Base-by-base conservation (phyloP, 345 rosid genomes). In the Brassica cretica region DNA sequence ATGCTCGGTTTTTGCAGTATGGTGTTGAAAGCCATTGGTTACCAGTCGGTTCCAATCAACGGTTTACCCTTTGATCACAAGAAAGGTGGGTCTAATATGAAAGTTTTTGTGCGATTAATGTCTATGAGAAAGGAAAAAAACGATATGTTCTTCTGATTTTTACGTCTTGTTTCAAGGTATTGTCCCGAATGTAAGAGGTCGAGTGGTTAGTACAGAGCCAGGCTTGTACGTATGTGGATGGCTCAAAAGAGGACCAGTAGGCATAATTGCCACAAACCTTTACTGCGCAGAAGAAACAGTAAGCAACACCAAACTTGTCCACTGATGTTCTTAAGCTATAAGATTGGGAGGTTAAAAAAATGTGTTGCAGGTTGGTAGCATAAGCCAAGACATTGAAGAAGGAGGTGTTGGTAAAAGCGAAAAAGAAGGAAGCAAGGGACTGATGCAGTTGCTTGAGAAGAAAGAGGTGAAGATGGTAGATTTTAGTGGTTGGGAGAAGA, bases 221-320 rank as follows among this genome's bases (percentile, higher is more conserved):
- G 97, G 99, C n/a, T 82, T 91, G 81, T 93, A 95, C 29, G 99
- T 90, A 15, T 90, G 97, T 68, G 99, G 96, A 58, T 95, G 99
- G 98, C 86, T 95, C 67, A 95, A 91, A 85, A 87, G 98, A 83
- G 98, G 97, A 78, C 96, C 98, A 58, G 90, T 90, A 1, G 97
- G 98, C 75, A 93, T 95, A 64, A 87, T 93, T 59, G 97, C 83
- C 60, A 93, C 98, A 68, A 91, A 95, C 85, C 98, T 88, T 19
- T 87, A 88, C 80, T 93, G 99, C 70, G 92, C 98, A 0, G 96
- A 93, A 74, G 96, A 91, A 90, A 93, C 96, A 18, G 97, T 94
- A 84, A 88, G 92, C 24, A 66, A 58, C 69, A 56, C 8, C n/a
- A 59, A 66, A 67, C 77, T 32, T 46, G 24, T 60, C 30, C 32